These are phyloP conservation scores for Hymenoscyphus fraxineus DNA, from an alignment of 2,329 filamentous ascomycete genomes.

Conservation along the genomic window DNA sequence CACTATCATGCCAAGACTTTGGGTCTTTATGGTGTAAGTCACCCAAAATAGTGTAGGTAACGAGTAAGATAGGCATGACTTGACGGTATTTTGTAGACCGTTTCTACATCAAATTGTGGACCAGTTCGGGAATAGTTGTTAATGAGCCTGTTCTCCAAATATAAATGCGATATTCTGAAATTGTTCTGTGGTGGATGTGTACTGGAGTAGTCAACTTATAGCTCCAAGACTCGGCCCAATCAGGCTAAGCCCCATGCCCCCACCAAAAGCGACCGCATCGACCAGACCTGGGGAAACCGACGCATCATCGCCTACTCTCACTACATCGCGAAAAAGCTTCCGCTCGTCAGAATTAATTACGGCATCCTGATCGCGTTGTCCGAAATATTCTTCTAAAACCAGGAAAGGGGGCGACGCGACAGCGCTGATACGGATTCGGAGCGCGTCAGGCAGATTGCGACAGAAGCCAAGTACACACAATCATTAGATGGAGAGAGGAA, in stretches of 20 bases:
- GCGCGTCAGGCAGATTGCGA: background rate
- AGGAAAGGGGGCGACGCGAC: constrained; percentile 13
- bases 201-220: constrained; percentile 23
- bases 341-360: background rate
- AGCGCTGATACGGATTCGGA: background rate
- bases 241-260: background rate
- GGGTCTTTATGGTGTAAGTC: too few relatives aligned
- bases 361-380: background rate
- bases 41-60: too few relatives aligned
- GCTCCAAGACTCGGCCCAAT: constrained; percentile 27
- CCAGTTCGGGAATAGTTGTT: too few relatives aligned
- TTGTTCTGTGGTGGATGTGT: background rate
- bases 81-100: too few relatives aligned
- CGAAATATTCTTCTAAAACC: background rate
- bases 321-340: background rate
- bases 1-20: too few relatives aligned
- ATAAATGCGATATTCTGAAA: background rate
- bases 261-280: background rate
- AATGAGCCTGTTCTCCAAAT: too few relatives aligned
- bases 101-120: too few relatives aligned
- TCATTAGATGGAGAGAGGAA: constrained; percentile 23
- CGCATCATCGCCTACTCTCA: background rate
- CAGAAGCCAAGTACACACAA: background rate
- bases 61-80: too few relatives aligned
- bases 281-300: constrained; percentile 2